Conservation (phyloP, 2,329 filamentous ascomycete species). For the Aspergillus awamori region DNA sequence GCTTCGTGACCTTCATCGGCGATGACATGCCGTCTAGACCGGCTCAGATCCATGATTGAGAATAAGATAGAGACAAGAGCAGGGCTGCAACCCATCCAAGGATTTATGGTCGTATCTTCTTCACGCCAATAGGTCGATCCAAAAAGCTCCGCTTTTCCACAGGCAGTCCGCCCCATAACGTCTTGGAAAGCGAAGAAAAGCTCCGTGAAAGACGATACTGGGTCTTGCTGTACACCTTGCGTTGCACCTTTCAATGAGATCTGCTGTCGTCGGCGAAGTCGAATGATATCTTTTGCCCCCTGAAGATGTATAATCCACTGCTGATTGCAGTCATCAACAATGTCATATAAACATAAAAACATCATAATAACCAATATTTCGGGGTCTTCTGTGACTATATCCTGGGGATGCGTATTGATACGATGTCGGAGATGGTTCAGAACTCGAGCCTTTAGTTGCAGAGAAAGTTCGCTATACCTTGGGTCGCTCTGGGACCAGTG, state of each 20-base stretch:
- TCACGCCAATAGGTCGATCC: conserved; percentile 45
- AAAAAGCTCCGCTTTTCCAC: conserved; percentile 46
- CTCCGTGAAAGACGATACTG: conserved; percentile 25
- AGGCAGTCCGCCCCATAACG: conserved; percentile 48
- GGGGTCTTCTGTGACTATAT: conserved; percentile 5
- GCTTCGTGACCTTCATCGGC: not conserved
- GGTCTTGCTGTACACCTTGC: not conserved
- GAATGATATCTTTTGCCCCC: conserved; percentile 45
- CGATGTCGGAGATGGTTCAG: not conserved
- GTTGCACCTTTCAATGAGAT: not conserved
- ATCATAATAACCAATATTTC: conserved; percentile 36
- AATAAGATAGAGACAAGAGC: not conserved
- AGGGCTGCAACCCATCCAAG: conserved; percentile 10
- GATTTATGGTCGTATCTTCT: conserved; percentile 6
- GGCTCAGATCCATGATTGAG: conserved; percentile 1
- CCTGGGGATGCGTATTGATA: not conserved
- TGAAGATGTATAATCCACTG: conserved; percentile 47
- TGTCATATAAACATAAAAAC: conserved; percentile 40
- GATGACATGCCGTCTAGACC: not conserved
- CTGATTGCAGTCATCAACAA: conserved; percentile 35
- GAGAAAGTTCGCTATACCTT: not conserved
- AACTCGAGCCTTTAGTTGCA: not conserved
- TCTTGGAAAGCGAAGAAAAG: conserved; percentile 50
- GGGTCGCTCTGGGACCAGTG: not conserved
- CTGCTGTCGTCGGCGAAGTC: conserved; percentile 32